Evolutionary conservation across 148 eudicot genomes (phyloP).

Genomic region (Nepenthes gracilis): DNA sequence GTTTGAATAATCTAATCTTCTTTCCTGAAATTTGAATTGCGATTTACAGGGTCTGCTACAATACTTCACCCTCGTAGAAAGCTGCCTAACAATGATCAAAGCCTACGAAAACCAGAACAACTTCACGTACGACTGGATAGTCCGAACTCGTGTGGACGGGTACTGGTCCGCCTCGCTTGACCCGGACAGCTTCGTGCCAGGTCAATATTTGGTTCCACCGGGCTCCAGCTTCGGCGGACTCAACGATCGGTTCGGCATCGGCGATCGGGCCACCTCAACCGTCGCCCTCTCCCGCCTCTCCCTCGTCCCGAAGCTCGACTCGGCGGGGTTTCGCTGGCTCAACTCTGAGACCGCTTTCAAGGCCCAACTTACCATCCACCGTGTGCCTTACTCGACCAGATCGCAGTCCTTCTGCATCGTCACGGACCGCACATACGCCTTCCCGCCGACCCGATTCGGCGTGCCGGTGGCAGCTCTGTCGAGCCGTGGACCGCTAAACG

Average conservation of each 20-base stretch:
- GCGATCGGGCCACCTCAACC: conserved; percentile 57
- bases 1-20: too few species aligned
- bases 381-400: conserved; percentile 21
- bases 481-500: conserved; percentile 68
- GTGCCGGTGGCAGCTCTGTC: conserved; percentile 78
- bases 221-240: conserved; percentile 78
- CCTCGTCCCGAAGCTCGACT: conserved; percentile 52
- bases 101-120: conserved; percentile 38
- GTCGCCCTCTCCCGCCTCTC: conserved; percentile 84
- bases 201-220: conserved; percentile 58
- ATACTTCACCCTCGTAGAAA: conserved; percentile 81
- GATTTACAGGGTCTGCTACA: conserved; percentile 74
- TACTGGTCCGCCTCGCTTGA: conserved; percentile 68
- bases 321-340: conserved; percentile 37
- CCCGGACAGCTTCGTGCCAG: conserved; percentile 50
- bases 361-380: conserved; percentile 54
- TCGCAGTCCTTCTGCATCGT: conserved; percentile 72
- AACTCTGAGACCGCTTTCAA: conserved; percentile 77
- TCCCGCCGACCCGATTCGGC: conserved; percentile 46
- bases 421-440: conserved; percentile 51
- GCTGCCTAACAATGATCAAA: conserved; percentile 64
- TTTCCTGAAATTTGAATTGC: too few species aligned
- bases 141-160: conserved; percentile 87
- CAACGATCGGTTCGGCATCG: conserved; percentile 76
- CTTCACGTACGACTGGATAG: conserved; percentile 86